phyloP scores from a whole-genome alignment of 768 basidiomycete species.

The Rubroboletus satanas region DNA sequence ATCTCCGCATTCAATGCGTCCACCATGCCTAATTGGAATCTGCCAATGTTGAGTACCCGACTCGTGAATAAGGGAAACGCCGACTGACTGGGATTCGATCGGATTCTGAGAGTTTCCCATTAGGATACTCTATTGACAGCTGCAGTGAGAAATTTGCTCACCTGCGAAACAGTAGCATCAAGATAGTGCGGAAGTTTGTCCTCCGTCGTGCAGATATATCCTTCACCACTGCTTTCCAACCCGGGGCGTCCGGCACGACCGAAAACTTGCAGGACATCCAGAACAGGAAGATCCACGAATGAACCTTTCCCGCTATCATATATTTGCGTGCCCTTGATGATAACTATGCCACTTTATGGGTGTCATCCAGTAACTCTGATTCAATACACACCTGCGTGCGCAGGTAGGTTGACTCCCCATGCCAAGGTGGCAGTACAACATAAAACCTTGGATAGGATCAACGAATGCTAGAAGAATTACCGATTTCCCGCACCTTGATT shows the following conservation, averaged over 20 bases:
- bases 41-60: constrained; percentile 22
- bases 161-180: constrained; percentile 83
- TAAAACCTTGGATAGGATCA: constrained; percentile 59
- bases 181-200: constrained; percentile 93
- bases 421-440: constrained; percentile 98
- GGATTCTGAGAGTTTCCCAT: constrained; percentile 55
- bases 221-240: constrained; percentile 88
- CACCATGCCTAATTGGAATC: constrained; percentile 79
- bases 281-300: constrained; percentile 87
- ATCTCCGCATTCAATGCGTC: constrained; percentile 96
- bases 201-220: constrained; percentile 92
- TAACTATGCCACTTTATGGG: constrained; percentile 44
- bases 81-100: constrained; percentile 87
- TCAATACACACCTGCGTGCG: constrained; percentile 74
- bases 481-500: constrained; percentile 65
- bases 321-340: constrained; percentile 97
- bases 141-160: constrained; percentile 28
- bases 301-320: constrained; percentile 89
- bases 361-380: constrained; percentile 1
- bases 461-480: neutral
- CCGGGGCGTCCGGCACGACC: constrained; percentile 91
- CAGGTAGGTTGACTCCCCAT: constrained; percentile 99
- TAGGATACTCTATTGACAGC: neutral
- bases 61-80: neutral
- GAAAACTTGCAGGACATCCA: constrained; percentile 97